A percentile compares a stretch with the other conserved stretches of the same genome.
phyloP scores from a whole-genome alignment of 2,329 filamentous ascomycete genomes.

The Ophiognomonia clavigignenti-juglandacearum region DNA sequence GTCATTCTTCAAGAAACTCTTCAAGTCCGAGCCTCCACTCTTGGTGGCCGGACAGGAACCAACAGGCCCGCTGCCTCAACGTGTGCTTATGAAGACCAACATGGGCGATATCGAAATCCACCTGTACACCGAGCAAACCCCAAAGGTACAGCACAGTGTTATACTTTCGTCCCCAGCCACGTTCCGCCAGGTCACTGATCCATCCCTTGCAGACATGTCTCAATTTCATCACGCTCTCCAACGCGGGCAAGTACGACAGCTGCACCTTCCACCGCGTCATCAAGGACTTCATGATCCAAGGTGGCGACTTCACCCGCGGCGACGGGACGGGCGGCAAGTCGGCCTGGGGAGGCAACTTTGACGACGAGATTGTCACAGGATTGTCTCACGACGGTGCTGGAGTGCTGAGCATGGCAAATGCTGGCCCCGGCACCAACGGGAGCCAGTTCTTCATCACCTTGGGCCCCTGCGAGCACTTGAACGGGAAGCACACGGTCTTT shows the following conservation, averaged over 20 bases:
- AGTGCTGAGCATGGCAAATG: slow-evolving; percentile 91
- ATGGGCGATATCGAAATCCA: background rate
- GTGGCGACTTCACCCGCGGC: slow-evolving; percentile 90
- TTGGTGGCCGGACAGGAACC: background rate
- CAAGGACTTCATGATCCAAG: slow-evolving; percentile 85
- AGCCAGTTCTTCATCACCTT: slow-evolving; percentile 98
- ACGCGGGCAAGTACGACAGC: slow-evolving; percentile 10
- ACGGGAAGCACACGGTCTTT: slow-evolving; percentile 93
- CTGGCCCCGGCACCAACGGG: slow-evolving; percentile 87
- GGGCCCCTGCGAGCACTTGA: slow-evolving; percentile 77
- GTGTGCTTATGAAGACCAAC: background rate
- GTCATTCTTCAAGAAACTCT: background rate
- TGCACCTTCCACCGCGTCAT: slow-evolving; percentile 7
- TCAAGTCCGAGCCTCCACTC: background rate
- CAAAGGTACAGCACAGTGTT: background rate
- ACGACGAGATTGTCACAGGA: slow-evolving; percentile 82
- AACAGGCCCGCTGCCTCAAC: background rate
- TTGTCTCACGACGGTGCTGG: slow-evolving; percentile 75
- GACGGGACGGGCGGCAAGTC: slow-evolving; percentile 84
- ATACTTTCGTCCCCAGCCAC: background rate
- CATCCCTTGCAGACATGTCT: slow-evolving; percentile 1
- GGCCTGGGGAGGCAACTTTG: slow-evolving; percentile 85
- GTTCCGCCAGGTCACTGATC: no score
- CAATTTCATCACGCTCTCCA: slow-evolving; percentile 8
- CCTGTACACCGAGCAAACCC: background rate